Base-by-base conservation (phyloP, 1,139 yeast genomes). In the Yamadazyma diddensiae region DNA sequence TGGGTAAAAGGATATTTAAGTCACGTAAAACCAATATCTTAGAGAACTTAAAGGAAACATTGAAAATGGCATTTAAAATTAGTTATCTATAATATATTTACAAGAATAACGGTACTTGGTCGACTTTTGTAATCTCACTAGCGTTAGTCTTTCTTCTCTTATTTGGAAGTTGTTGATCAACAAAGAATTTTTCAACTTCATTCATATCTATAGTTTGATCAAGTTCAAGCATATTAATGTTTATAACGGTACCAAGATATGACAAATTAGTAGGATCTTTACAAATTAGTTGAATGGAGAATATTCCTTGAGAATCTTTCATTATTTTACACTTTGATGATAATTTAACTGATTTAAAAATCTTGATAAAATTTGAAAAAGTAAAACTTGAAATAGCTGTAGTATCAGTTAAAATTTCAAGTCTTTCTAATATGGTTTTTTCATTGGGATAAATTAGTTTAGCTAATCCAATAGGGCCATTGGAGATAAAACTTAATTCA, bases 381-480 rank as follows among this genome's bases (percentile, higher is more conserved):
- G 73, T 75, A 50, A 70, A 43, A 11, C 54, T 42, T 0, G 66
- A 52, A 3, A 52, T 38, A 15, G 47, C 42, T 10, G 46, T 44
- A 6, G 24, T 29, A 9, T 26, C 30, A 8, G 40, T 35, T 36
- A 46, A 56, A 5, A 65, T 50, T 28, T 46, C 54, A 21, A 53
- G 46, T 45, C 55, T 67, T 52, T 83, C 94, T 28, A 86, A 55
- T 7, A 79, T 73, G 1, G 79, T 63, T 44, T 71, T 69, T 32
- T 77, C 85, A 38, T 70, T 73, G 0, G 95, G 95, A 38, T 82
- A 70, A 8, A 75, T 69, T 16, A 85, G 62, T 49, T 82, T 80
- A 35, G 86, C 79, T 30, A 70, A 65, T 0, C 95, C 95, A 28
- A 85, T 67, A 9, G 77, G 79, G 3, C 88, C 82, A 30, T 65